phyloP scores from a whole-genome alignment of 371 early-diverging fungal species.

The Apophysomyces sp. region DNA sequence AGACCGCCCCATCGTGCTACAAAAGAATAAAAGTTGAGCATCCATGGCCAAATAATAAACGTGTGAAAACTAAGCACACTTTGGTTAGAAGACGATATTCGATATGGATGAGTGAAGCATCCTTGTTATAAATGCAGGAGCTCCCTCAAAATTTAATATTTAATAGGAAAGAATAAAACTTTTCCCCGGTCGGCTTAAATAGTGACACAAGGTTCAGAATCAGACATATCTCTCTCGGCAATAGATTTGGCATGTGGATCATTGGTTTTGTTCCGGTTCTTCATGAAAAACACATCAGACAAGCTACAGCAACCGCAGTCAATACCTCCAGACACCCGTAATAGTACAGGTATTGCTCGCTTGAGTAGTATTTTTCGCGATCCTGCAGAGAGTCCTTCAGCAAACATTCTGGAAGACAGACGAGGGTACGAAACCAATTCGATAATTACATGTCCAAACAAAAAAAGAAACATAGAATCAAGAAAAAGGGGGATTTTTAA shows the following conservation, averaged over 20 bases:
- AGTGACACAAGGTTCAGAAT: constrained; percentile 1
- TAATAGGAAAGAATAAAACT: neutral
- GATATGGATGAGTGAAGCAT: too few species aligned
- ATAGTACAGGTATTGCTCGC: neutral
- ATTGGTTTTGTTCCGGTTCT: neutral
- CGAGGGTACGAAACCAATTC: neutral
- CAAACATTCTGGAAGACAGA: neutral
- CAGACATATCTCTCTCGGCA: neutral
- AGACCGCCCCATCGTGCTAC: neutral
- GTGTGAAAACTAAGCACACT: neutral
- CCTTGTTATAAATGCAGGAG: too few species aligned
- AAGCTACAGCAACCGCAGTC: neutral
- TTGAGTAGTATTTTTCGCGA: neutral
- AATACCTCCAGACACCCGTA: neutral
- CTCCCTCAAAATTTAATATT: too few species aligned
- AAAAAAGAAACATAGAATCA: neutral
- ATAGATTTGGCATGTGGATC: neutral
- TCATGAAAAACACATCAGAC: neutral
- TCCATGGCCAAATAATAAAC: neutral
- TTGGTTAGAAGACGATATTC: too few species aligned
- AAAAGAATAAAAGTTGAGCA: neutral
- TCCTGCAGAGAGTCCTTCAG: neutral
- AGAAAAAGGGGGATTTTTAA: neutral
- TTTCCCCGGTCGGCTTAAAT: constrained; percentile 1
- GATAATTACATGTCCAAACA: neutral